Evolutionary conservation across 2,329 filamentous ascomycete species (phyloP), one percentile per base, ranked within the genome.

Genomic region (Monosporascus sp.): DNA sequence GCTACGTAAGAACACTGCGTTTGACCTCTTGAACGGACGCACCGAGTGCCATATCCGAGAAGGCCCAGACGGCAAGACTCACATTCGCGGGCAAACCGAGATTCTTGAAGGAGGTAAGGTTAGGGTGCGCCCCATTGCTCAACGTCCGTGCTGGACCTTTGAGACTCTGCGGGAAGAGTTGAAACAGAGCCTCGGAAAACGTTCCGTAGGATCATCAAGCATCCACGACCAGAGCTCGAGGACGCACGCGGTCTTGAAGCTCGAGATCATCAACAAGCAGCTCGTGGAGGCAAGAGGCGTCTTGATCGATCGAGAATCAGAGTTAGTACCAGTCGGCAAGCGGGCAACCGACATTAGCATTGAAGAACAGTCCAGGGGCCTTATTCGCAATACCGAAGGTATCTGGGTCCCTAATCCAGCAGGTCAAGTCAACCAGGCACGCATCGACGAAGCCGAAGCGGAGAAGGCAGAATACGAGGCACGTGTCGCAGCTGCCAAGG

Each of bases 161-260:
- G 69, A 69, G 1, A 56, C 67, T 1, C 50, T 76, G 3, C 63
- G 57, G 3, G 22, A 51, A 1, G 61, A 64, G 45, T 52, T 77
- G 0, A 57, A 62, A 3, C 41, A 41, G 3, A 71, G 66, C 0
- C 59, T 74, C 1, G 58, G 61, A 11, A 55, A 62, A 5, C 59
- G 73, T 20, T 61, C 64, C 3, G 70, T 67, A 0, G 73, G 71
- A 2, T 65, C 68, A 6, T 77, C 74, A 2, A 67, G 64, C 1
- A 57, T 76, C 0, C 74, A 76, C 54, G 70, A 76, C 49, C 67
- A 75, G 52, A 76, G 74, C 52, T 76, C 73, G 0, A 66, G 74
- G 3, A 76, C 74, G 0, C 74, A 77, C 57, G 73, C 74, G 0
- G 61, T 76, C 0, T 48, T 76, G 4, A 68, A 76, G 52, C 52